Evolutionary conservation across 2,329 filamentous ascomycete genomes (phyloP), one percentile per base, ranked within the genome.

Genomic region (Fusarium cyanostomum): DNA sequence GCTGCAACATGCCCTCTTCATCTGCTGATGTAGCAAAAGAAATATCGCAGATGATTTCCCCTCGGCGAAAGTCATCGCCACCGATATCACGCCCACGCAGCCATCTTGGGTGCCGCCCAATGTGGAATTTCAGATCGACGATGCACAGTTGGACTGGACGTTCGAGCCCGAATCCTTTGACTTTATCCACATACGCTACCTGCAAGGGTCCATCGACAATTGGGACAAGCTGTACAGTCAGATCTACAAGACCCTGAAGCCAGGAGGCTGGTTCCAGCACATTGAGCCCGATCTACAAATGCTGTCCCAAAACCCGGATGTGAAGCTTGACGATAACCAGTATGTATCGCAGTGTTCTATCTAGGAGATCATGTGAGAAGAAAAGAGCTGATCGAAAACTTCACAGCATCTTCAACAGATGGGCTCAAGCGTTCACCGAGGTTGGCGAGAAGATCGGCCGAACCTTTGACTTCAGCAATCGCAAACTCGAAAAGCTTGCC

Each of bases 111-210:
- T 72, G 1, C 74, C 76, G 0, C 75, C 77, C 3, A 78, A 79
- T n/a, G 46, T 76, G 6, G 62, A 67, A 4, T 78, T 79, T 43
- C 69, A 77, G 13, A 73, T 79, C 13, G 77, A 79, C 11, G 74
- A 79, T 30, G 70, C 68, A 8, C 66, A 74, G 16, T 48, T 59
- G 3, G 67, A 72, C 1, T 88, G 86, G 86, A 77, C 84, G 0
- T 71, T 68, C 30, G 59, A 70, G 9, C 62, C 64, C 0, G 59
- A 70, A 1, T 65, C 70, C 0, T 69, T 72, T 21, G 75, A 77
- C 44, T 76, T 72, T 24, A 70, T 77, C 18, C 74, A 77, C 26
- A 62, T 73, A 2, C 72, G 74, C 1, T 71, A 70, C 26, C 38
- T 77, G 8, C 65, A 71, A 2, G 74, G 72, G 0, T 57, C 63